phyloP scores from a whole-genome alignment of 1,284 basidiomycete species.

The Waitea zeae region DNA sequence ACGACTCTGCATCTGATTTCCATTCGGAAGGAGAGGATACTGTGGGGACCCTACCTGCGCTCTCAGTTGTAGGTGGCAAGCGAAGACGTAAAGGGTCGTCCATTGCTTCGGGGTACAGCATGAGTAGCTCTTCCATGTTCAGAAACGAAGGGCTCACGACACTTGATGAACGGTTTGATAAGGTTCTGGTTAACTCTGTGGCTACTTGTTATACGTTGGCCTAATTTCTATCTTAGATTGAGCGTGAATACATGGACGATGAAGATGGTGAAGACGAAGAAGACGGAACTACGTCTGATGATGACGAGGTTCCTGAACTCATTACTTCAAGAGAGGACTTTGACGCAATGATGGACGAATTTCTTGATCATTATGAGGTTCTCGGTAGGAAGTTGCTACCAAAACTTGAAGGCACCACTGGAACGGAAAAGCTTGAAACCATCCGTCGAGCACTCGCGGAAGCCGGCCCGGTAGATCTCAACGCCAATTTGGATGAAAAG shows the following conservation, averaged over 20 bases:
- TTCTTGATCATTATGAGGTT: slow-evolving; percentile 85
- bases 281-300: slow-evolving; percentile 21
- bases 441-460: slow-evolving; percentile 66
- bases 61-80: slow-evolving; percentile 67
- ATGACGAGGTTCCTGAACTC: slow-evolving; percentile 55
- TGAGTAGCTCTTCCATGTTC: slow-evolving; percentile 95
- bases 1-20: slow-evolving; percentile 24
- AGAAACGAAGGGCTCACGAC: slow-evolving; percentile 79
- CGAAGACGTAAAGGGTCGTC: slow-evolving; percentile 59
- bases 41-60: slow-evolving; percentile 47
- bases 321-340: slow-evolving; percentile 79
- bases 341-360: slow-evolving; percentile 84
- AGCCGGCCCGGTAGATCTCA: slow-evolving; percentile 21
- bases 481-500: slow-evolving; percentile 22
- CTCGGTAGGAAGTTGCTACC: slow-evolving; percentile 79
- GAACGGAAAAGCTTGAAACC: slow-evolving; percentile 63
- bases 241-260: slow-evolving; percentile 60
- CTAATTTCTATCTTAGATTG: slow-evolving; percentile 32
- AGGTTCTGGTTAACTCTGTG: slow-evolving; percentile 40
- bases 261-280: slow-evolving; percentile 34
- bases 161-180: slow-evolving; percentile 88
- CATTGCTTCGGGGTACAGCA: slow-evolving; percentile 83
- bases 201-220: too few species aligned
- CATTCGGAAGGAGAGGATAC: slow-evolving; percentile 73
- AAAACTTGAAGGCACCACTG: slow-evolving; percentile 51